Evolutionary conservation across 2,329 filamentous ascomycete genomes (phyloP), one percentile per base, ranked within the genome.

Genomic region (Sphaerulina vaccinii): DNA sequence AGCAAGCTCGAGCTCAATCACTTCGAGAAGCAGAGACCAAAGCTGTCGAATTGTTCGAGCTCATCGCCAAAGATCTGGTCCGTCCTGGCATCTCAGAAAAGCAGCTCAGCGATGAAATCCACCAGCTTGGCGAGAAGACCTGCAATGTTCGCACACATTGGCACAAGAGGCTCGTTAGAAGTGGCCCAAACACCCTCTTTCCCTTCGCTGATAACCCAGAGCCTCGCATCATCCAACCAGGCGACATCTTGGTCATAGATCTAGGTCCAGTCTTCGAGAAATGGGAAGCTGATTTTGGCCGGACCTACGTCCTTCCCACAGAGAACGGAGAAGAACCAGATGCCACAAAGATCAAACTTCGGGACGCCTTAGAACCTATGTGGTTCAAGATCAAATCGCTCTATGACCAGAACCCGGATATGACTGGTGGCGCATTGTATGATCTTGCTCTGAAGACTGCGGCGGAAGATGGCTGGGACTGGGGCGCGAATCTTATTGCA

Each of bases 231-330:
- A 73, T 80, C 41, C 57, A 74, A 53, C 59, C 64, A 2, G 75
- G 78, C 46, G 77, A 80, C 49, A 79, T 80, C 42, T 63, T 80
- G 2, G 72, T 76, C 50, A 72, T 80, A 27, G 77, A 80, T 54
- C 66, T 80, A 1, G 77, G 77, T 0, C 77, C 77, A 0, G 76
- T 79, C 0, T 79, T 80, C 50, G 76, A 78, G 44, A 69, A 67
- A 0, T 80, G 75, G 74, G 77, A 80, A 59, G 77, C 77, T 4
- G 77, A 79, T 54, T 79, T 79, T 51, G 76, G 77, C 6, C 74
- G 77, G 11, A 80, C 77, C 1, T 80, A 73, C 54, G 76, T 80
- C 2, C 68, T 80, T 0, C n/a, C 15, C 11, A 13, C 11, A 32
- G 27, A 10, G 13, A 29, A 29, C 9, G 76, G 75, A 53, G 71